phyloP scores from a whole-genome alignment of 768 basidiomycete genomes.

The Collybia mongolica region DNA sequence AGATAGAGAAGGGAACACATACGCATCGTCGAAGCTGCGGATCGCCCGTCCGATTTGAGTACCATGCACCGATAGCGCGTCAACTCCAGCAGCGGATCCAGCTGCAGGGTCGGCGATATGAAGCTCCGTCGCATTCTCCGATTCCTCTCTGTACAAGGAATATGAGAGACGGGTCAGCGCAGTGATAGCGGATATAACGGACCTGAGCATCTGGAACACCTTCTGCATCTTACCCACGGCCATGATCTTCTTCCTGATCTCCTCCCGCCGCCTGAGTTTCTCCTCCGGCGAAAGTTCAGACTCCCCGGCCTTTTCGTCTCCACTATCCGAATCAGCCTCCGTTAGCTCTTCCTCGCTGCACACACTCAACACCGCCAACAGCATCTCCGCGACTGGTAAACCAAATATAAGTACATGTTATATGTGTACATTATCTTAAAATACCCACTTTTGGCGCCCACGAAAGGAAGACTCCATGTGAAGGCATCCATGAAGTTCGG shows the following conservation, averaged over 20 bases:
- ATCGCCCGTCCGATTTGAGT: conserved; percentile 60
- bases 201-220: conserved; percentile 89
- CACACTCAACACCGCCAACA: conserved; percentile 90
- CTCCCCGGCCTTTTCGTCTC: conserved; percentile 29
- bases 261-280: conserved; percentile 54
- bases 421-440: conserved; percentile 1
- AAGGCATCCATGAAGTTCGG: conserved; percentile 99
- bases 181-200: conserved; percentile 19
- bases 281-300: conserved; percentile 36
- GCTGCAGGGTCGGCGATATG: conserved; percentile 30
- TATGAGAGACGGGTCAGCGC: too few relatives aligned
- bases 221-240: conserved; percentile 90
- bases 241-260: conserved; percentile 92
- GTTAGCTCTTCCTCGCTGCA: conserved; percentile 93
- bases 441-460: conserved; percentile 89
- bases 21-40: conserved; percentile 77
- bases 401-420: not conserved
- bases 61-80: conserved; percentile 64
- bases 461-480: conserved; percentile 97
- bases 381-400: conserved; percentile 88
- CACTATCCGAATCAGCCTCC: conserved; percentile 45
- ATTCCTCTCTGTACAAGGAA: conserved; percentile 56
- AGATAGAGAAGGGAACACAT: conserved; percentile 24
- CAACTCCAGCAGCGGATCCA: conserved; percentile 22
- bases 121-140: conserved; percentile 76